Evolutionary conservation across 345 rosid genomes (phyloP), one percentile per base, ranked within the genome.

Genomic region (Erysimum cheiranthoides): DNA sequence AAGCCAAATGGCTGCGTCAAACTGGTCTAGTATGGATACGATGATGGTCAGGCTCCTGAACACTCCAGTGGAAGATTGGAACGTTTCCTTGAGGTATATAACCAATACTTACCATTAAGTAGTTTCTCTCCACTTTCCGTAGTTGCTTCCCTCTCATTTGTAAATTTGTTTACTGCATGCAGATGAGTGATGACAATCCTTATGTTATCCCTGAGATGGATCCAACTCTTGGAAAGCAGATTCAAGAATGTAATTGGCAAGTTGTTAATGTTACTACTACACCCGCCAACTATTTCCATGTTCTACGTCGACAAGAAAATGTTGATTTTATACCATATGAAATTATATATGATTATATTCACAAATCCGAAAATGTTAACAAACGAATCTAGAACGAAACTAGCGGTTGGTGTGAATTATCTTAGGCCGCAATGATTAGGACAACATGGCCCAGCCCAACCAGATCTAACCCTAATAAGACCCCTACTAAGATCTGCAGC

Each of bases 31-130:
- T 86, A 85, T 77, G 96, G 91, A 14, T 90, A 88, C 77, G 93
- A 88, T n/a, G n/a, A n/a, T 80, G 96, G 96, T 52, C 96, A 88
- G 70, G 93, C 91, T 63, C 96, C 96, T 82, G 96, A 90, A 80
- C 93, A 90, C 81, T 90, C 96, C 49, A 90, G 96, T 75, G 90
- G 86, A 50, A 82, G 91, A 21, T 68, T 86, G 58, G 96, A 90
- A 79, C 84, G 96, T 36, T 90, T 88, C 81, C 90, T 90, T 73
- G 89, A 85, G 92, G 96, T 90, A 68, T 10, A 43, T 36, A 18
- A 21, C 32, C 2, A 21, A n/a, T n/a, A n/a, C n/a, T n/a, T 61
- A 40, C 11, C 8, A 7, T 45, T 45, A 17, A 5, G n/a, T n/a
- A n/a, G 5, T 13, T 64, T 40, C 27, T 47, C 67, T 38, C 5